These are phyloP conservation scores for Nyssa sinensis DNA, from an alignment of 148 eudicot genomes.

Conservation along the genomic window DNA sequence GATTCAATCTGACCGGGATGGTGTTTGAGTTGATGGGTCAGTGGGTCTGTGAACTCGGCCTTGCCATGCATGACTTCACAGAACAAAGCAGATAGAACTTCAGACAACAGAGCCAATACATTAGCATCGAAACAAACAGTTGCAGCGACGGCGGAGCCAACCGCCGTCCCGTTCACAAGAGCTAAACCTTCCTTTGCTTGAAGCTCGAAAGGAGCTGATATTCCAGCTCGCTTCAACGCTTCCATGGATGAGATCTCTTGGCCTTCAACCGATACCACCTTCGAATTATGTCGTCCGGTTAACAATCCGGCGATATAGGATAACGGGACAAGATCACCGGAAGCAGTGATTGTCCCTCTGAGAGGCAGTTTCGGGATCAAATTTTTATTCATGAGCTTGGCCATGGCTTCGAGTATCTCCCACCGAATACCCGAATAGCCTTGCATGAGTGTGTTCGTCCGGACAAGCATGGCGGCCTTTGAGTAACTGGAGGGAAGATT, in stretches of 20 bases:
- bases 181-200: conserved; percentile 15
- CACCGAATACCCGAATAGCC: conserved; percentile 13
- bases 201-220: conserved; percentile 7
- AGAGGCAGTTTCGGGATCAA: conserved; percentile 8
- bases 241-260: conserved; percentile 1
- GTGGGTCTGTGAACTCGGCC: conserved; percentile 4
- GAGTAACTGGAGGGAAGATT: neutral
- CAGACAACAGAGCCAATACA: neutral
- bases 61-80: conserved; percentile 14
- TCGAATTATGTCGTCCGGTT: conserved; percentile 15
- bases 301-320: conserved; percentile 14
- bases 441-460: conserved; percentile 10
- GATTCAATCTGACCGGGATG: conserved; percentile 10
- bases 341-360: conserved; percentile 16
- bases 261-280: neutral
- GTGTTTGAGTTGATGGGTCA: conserved; percentile 9
- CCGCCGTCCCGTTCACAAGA: conserved; percentile 10
- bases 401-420: conserved; percentile 12
- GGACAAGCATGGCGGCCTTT: conserved; percentile 15
- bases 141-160: conserved; percentile 13
- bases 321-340: conserved; percentile 12
- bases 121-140: conserved; percentile 14
- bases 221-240: conserved; percentile 9
- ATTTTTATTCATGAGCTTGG: conserved; percentile 10
- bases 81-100: conserved; percentile 8